Conservation (phyloP, 2,329 filamentous ascomycete genomes). For the Talaromyces albobiverticillius region DNA sequence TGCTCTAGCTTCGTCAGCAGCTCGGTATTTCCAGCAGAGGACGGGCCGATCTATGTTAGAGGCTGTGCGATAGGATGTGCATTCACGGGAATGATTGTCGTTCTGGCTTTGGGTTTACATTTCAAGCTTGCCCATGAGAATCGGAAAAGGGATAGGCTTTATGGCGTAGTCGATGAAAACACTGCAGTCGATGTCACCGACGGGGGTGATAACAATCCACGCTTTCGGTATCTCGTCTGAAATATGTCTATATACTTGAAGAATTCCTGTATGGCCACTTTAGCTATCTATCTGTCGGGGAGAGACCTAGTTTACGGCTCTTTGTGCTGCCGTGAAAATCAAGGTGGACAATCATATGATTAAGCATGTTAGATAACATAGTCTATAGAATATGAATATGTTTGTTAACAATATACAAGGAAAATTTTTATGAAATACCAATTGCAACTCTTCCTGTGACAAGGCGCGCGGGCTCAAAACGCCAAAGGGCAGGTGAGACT, state of each 20-base stretch:
- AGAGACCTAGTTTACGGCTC: no score
- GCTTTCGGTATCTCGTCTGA: background rate
- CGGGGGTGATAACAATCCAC: background rate
- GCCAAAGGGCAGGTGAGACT: background rate
- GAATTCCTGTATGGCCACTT: no score
- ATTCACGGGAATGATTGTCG: background rate
- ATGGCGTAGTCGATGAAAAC: background rate
- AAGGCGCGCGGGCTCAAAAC: no score
- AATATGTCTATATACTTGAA: no score
- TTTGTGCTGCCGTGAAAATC: no score
- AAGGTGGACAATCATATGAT: no score
- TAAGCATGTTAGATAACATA: no score
- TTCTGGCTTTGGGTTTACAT: background rate
- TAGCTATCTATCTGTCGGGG: no score
- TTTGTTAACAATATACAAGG: no score
- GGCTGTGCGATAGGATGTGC: background rate
- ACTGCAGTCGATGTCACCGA: background rate
- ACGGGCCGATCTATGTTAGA: slow-evolving; percentile 1
- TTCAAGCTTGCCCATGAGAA: background rate
- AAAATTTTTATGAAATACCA: no score
- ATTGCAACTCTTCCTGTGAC: no score
- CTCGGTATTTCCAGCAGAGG: background rate
- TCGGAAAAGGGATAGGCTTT: background rate
- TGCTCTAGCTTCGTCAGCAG: slow-evolving; percentile 4
- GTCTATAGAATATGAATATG: no score